These are phyloP conservation scores for Ambrosia trifida DNA, from an alignment of 129 eudicot species.

Conservation along the genomic window DNA sequence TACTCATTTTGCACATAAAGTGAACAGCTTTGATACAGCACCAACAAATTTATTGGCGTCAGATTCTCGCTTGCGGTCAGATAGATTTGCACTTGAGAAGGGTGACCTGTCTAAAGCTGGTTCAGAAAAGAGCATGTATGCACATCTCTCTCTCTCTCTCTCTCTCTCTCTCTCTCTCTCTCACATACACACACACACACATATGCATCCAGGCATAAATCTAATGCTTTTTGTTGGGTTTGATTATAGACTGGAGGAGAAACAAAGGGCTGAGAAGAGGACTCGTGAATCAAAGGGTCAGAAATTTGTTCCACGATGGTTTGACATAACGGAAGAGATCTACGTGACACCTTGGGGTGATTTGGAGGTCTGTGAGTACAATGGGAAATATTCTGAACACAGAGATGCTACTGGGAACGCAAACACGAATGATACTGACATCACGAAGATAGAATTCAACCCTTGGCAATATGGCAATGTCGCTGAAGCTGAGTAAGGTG, in stretches of 20 bases:
- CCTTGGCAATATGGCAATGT: slow-evolving; percentile 86
- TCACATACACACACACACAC: not conserved
- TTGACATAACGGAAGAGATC: slow-evolving; percentile 62
- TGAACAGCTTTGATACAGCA: slow-evolving; percentile 95
- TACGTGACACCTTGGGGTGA: slow-evolving; percentile 96
- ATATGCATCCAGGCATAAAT: not conserved
- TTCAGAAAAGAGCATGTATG: slow-evolving; percentile 83
- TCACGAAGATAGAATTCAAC: slow-evolving; percentile 56
- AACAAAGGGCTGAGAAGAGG: slow-evolving; percentile 89
- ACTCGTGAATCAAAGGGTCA: slow-evolving; percentile 82
- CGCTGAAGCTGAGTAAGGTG: slow-evolving; percentile 45
- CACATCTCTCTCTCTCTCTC: slow-evolving; percentile 24
- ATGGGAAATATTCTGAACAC: slow-evolving; percentile 72
- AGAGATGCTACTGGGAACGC: slow-evolving; percentile 51
- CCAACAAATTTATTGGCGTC: slow-evolving; percentile 79
- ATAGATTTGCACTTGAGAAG: slow-evolving; percentile 88
- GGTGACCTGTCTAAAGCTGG: slow-evolving; percentile 93
- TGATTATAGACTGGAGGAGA: slow-evolving; percentile 76
- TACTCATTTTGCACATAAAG: slow-evolving; percentile 86
- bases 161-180: no score
- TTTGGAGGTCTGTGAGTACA: slow-evolving; percentile 69
- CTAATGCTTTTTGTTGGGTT: not conserved
- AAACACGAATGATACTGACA: slow-evolving; percentile 35
- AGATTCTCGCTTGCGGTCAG: slow-evolving; percentile 90
- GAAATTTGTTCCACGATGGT: slow-evolving; percentile 72